Percentiles rank a stretch among this genome's conserved stretches.
Conservation (phyloP, 2,329 filamentous ascomycete species). For the Endocalyx cinctus region DNA sequence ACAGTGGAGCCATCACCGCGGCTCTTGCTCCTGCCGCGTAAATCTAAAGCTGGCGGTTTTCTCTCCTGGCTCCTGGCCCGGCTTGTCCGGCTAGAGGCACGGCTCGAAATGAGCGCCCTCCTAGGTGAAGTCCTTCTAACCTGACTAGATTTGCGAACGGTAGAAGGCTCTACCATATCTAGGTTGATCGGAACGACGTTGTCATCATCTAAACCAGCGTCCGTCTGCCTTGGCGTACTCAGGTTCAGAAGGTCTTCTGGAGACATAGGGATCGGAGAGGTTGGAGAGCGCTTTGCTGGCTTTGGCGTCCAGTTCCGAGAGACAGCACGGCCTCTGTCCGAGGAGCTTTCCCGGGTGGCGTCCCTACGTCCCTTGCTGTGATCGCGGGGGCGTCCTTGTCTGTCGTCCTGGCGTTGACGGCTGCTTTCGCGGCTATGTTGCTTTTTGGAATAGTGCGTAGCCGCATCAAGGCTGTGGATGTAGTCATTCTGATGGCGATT, state of each 20-base stretch:
- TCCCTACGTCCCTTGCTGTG: conserved; percentile 45
- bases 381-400: conserved; percentile 37
- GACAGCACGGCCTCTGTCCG: conserved; percentile 64
- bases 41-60: conserved; percentile 38
- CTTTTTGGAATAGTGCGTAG: conserved; percentile 57
- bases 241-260: conserved; percentile 74
- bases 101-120: conserved; percentile 34
- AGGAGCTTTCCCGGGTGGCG: conserved; percentile 56
- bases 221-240: conserved; percentile 39
- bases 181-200: conserved; percentile 21
- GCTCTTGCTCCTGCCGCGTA: conserved; percentile 59
- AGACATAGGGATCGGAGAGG: conserved; percentile 91
- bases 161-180: conserved; percentile 35
- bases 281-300: conserved; percentile 79
- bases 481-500: conserved; percentile 73
- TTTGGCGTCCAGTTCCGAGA: conserved; percentile 61
- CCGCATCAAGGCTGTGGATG: conserved; percentile 79
- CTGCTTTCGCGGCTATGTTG: conserved; percentile 52
- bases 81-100: conserved; percentile 43
- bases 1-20: conserved; percentile 54
- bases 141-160: conserved; percentile 39
- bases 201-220: conserved; percentile 19
- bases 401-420: conserved; percentile 39
- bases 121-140: conserved; percentile 24
- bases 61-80: conserved; percentile 45